A percentile compares a stretch with the other conserved stretches of the same genome.
These are phyloP conservation scores for Debaryomyces udenii DNA, from an alignment of 1,139 yeast genomes.

Conservation along the genomic window DNA sequence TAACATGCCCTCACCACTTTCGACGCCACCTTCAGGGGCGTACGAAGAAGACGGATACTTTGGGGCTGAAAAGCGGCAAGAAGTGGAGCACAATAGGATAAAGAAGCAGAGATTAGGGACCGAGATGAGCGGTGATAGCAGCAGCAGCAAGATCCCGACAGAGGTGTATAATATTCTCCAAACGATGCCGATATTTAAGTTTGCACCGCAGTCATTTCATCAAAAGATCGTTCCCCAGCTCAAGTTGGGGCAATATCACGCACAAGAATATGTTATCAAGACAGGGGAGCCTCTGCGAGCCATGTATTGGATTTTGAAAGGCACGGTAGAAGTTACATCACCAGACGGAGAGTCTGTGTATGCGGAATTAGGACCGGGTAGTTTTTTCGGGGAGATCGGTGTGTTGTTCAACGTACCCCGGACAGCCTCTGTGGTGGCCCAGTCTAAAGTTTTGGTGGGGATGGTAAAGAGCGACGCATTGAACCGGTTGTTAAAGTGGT, in stretches of 20 bases:
- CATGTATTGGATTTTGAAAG: slow-evolving; percentile 80
- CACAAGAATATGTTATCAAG: slow-evolving; percentile 68
- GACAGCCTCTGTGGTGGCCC: slow-evolving; percentile 79
- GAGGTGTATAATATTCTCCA: slow-evolving; percentile 55
- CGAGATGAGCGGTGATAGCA: neutral
- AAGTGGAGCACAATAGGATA: neutral
- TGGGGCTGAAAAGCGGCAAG: neutral
- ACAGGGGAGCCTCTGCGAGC: slow-evolving; percentile 76
- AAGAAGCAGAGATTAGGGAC: neutral
- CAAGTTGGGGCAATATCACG: slow-evolving; percentile 60
- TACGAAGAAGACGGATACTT: neutral
- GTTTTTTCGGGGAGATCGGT: slow-evolving; percentile 80
- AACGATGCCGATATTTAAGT: slow-evolving; percentile 62
- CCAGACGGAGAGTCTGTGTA: slow-evolving; percentile 75
- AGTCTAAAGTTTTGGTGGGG: slow-evolving; percentile 66
- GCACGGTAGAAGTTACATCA: slow-evolving; percentile 71
- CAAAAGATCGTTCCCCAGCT: slow-evolving; percentile 60
- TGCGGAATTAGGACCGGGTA: slow-evolving; percentile 70
- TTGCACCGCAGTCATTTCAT: slow-evolving; percentile 68
- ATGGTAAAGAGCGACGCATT: slow-evolving; percentile 68
- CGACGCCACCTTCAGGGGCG: neutral
- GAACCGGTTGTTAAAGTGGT: slow-evolving; percentile 58
- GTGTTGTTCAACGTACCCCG: slow-evolving; percentile 73
- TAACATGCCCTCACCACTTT: neutral
- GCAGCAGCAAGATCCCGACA: slow-evolving; percentile 40